Evolutionary conservation across 305 asterid species (phyloP), one percentile per base, ranked within the genome.

Genomic region (Fraxinus latifolia): DNA sequence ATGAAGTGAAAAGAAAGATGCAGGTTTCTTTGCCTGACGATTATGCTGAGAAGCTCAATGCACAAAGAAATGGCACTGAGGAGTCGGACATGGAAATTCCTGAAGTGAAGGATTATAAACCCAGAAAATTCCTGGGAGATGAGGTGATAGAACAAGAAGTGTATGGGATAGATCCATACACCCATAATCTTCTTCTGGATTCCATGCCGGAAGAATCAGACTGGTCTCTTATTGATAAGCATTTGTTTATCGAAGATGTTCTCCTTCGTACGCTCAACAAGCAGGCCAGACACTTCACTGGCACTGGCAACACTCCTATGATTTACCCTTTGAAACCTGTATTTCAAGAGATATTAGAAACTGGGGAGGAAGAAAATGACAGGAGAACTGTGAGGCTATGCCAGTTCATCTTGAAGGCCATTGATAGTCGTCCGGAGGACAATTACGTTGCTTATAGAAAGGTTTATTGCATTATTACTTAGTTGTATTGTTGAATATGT

Each of bases 41-140:
- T 87, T 95, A 92, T 89, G 86, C 84, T 39, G 98, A 92, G 90
- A 94, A 93, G 93, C 91, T 94, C 60, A 87, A 44, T 83, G 92
- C 95, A 11, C 98, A 95, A 86, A 91, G 87, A 87, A 95, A 90
- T 90, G 99, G 97, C 44, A 89, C 91, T 14, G 99, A 95, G 89
- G 99, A 95, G 91, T 91, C 98, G 74, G 99, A 96, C 85, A 96
- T 94, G 99, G 97, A 96, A 87, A 94, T 96, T 85, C 99, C 99
- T 53, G 98, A 93, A 84, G 98, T 93, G 77, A 93, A 96, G 92
- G 97, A 91, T 71, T 96, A 88, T 85, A 95, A 93, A 86, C 98
- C 99, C 50, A 91, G 98, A 87, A 96, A 95, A 85, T 85, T 85
- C 62, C 89, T 91, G 77, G 98, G 97, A 81, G 91, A 89, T 90